phyloP scores from a whole-genome alignment of 2,329 filamentous ascomycete species.

The Purpureocillium takamizusanense region DNA sequence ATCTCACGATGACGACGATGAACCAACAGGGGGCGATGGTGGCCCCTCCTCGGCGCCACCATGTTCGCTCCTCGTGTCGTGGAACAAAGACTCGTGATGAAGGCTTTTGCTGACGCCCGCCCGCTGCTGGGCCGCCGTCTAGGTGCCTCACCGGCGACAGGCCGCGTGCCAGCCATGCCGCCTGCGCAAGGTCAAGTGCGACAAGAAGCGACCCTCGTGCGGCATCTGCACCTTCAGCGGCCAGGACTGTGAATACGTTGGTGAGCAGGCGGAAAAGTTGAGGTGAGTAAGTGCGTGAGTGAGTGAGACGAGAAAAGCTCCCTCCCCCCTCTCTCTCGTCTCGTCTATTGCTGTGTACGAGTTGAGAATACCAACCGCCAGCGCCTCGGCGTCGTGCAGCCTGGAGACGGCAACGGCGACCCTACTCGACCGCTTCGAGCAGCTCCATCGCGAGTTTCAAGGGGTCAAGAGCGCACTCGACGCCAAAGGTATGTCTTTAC shows the following conservation, averaged over 20 bases:
- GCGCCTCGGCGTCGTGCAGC: not conserved
- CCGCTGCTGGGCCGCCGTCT: not conserved
- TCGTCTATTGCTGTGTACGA: no score
- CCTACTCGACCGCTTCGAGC: slow-evolving; percentile 8
- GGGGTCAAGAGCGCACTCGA: slow-evolving; percentile 4
- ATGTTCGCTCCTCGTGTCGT: no score
- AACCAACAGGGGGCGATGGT: no score
- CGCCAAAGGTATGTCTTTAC: slow-evolving; percentile 1
- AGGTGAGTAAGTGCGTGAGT: slow-evolving; percentile 6
- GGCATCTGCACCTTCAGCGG: slow-evolving; percentile 8
- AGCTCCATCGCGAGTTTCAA: slow-evolving; percentile 8
- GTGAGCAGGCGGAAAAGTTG: slow-evolving; percentile 8
- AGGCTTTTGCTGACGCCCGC: not conserved
- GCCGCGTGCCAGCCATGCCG: slow-evolving; percentile 11
- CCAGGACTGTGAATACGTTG: slow-evolving; percentile 10
- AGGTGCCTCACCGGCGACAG: slow-evolving; percentile 8
- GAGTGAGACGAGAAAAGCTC: no score
- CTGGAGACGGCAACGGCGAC: slow-evolving; percentile 10
- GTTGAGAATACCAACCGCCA: no score
- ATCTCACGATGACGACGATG: no score
- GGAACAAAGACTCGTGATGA: no score
- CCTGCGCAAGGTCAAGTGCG: slow-evolving; percentile 1
- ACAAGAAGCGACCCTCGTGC: slow-evolving; percentile 10
- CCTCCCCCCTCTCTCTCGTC: no score
- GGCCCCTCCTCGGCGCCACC: no score